These are phyloP conservation scores for Sclerotinia nivalis DNA, from an alignment of 2,329 filamentous ascomycete species.

Conservation along the genomic window DNA sequence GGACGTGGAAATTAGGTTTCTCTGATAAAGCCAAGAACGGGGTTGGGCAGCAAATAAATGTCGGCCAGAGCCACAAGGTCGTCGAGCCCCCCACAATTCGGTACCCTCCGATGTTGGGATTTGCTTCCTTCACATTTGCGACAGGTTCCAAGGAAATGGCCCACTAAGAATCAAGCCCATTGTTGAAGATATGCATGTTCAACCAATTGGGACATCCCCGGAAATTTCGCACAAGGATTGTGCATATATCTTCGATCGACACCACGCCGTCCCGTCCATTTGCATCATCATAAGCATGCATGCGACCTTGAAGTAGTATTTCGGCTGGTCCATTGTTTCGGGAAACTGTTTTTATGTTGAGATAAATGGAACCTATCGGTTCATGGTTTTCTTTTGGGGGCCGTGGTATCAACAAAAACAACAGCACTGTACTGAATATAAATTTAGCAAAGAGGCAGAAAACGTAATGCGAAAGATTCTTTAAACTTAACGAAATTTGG, in stretches of 20 bases:
- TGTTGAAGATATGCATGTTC: not conserved
- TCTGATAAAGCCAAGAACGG: not conserved
- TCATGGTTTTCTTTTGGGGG: not conserved
- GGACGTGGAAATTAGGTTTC: not conserved
- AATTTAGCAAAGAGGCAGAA: not conserved
- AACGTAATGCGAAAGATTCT: not conserved
- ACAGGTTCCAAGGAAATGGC: not conserved
- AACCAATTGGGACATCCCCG: conserved; percentile 1
- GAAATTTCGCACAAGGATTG: not conserved
- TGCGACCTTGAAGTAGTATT: not conserved
- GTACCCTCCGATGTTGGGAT: not conserved
- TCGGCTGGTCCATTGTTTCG: conserved; percentile 9
- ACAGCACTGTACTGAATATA: not conserved
- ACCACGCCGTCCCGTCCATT: not conserved
- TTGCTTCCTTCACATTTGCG: not conserved
- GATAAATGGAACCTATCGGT: not conserved
- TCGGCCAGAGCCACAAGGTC: not conserved
- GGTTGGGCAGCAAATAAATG: not conserved
- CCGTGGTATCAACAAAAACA: not conserved
- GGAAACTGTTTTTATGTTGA: not conserved
- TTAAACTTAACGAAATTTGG: not conserved
- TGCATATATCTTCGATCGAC: not conserved
- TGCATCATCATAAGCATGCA: conserved; percentile 9
- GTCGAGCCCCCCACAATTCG: not conserved
- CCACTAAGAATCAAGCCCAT: not conserved